Percentiles rank a stretch among this genome's conserved stretches.
Evolutionary conservation across 306 rosid genomes (phyloP).

Genomic region (Pyrus bretschneideri): DNA sequence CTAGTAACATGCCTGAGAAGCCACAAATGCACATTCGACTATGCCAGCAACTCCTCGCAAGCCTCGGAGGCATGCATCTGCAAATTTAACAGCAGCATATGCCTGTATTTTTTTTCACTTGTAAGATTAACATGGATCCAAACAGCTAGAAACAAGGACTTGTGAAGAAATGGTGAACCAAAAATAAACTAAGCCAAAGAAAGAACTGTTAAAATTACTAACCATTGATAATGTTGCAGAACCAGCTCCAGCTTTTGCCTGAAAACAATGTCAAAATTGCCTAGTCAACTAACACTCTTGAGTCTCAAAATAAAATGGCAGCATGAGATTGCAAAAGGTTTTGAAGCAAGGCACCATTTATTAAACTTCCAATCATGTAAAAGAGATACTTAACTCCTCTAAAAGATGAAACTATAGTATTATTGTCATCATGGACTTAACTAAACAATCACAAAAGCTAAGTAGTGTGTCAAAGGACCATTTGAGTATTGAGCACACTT

Average conservation of each 20-base stretch:
- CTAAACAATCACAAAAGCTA: neutral
- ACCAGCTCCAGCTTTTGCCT: slow-evolving; percentile 99
- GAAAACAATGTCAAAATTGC: slow-evolving; percentile 14
- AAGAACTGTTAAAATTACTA: slow-evolving; percentile 1
- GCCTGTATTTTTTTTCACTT: slow-evolving; percentile 42
- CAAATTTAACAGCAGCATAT: slow-evolving; percentile 86
- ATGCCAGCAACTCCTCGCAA: slow-evolving; percentile 77
- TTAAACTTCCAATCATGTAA: neutral
- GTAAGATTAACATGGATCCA: neutral
- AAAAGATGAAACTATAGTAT: neutral
- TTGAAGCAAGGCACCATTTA: neutral
- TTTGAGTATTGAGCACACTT: neutral
- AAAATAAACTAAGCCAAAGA: neutral
- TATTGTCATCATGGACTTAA: neutral
- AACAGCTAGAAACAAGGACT: neutral
- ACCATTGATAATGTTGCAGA: slow-evolving; percentile 99
- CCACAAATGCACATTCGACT: slow-evolving; percentile 76
- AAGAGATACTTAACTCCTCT: neutral
- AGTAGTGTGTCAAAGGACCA: neutral
- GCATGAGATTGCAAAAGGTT: neutral
- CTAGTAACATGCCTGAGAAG: slow-evolving; percentile 46
- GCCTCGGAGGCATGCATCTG: slow-evolving; percentile 67
- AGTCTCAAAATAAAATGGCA: neutral
- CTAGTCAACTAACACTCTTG: slow-evolving; percentile 3
- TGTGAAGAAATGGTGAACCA: neutral